A percentile compares a stretch with the other conserved stretches of the same genome.
These are phyloP conservation scores for Ciborinia camelliae DNA, from an alignment of 2,329 filamentous ascomycete genomes.

Conservation along the genomic window DNA sequence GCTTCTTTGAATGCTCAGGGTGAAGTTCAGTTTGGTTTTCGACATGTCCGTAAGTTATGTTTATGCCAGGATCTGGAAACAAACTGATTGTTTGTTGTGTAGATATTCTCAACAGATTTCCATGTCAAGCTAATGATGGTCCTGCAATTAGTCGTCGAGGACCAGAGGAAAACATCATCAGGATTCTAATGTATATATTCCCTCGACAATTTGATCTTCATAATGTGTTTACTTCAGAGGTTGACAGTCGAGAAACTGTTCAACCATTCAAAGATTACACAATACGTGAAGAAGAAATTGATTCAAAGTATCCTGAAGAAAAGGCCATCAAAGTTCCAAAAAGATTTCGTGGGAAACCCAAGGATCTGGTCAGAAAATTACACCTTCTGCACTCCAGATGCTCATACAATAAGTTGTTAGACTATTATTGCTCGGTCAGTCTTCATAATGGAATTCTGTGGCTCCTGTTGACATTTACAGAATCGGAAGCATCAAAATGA, in stretches of 20 bases:
- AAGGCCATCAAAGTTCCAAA: constrained; percentile 51
- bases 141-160: neutral
- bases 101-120: constrained; percentile 79
- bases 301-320: constrained; percentile 29
- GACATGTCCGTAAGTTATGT: constrained; percentile 67
- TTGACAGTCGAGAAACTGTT: constrained; percentile 62
- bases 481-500: constrained; percentile 10
- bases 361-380: constrained; percentile 61
- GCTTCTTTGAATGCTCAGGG: constrained; percentile 67
- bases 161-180: constrained; percentile 51
- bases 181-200: constrained; percentile 89
- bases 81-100: constrained; percentile 26
- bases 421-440: constrained; percentile 70
- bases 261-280: constrained; percentile 83
- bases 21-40: constrained; percentile 68
- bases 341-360: constrained; percentile 61
- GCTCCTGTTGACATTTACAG: constrained; percentile 21
- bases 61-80: constrained; percentile 21
- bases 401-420: constrained; percentile 73
- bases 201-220: constrained; percentile 85
- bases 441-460: neutral
- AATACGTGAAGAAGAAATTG: constrained; percentile 78
- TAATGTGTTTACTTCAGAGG: constrained; percentile 79
- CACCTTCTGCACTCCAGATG: constrained; percentile 71
- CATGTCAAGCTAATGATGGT: constrained; percentile 27